Evolutionary conservation across 73 alveolate genomes (phyloP).

Genomic region (Symbiodinium pilosum): DNA sequence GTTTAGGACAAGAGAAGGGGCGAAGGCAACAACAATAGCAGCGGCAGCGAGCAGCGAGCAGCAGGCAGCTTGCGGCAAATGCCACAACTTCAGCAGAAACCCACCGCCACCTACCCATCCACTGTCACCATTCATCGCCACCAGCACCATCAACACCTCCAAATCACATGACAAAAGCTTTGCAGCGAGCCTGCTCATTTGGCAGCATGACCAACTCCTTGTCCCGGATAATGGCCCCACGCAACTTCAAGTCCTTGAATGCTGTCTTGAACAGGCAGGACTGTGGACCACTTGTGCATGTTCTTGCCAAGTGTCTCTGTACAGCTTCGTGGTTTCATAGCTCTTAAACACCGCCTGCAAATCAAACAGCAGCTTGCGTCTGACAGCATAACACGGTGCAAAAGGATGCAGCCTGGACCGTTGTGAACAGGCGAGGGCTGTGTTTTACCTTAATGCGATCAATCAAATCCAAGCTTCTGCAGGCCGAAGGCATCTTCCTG

Average conservation of each 20-base stretch:
- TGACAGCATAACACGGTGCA: constrained; percentile 94
- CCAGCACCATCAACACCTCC: no score
- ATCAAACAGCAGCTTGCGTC: constrained; percentile 6
- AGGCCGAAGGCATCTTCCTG: no score
- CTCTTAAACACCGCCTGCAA: constrained; percentile 97
- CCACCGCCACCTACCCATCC: no score
- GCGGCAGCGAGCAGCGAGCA: no score
- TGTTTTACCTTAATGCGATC: constrained; percentile 96
- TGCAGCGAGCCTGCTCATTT: constrained; percentile 95
- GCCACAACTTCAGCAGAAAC: no score
- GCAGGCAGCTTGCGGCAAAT: no score
- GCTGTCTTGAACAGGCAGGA: background rate
- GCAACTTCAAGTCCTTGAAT: constrained; percentile 96
- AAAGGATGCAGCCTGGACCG: constrained; percentile 96
- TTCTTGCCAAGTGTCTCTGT: constrained; percentile 96
- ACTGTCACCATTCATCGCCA: no score
- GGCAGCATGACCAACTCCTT: constrained; percentile 97
- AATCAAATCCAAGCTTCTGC: no score
- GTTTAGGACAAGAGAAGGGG: no score
- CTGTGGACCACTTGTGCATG: background rate
- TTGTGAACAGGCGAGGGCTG: constrained; percentile 97
- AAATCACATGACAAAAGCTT: background rate
- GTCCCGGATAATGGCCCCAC: constrained; percentile 97
- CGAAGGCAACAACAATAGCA: no score
- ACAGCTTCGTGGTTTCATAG: constrained; percentile 98